A percentile compares a stretch with the other conserved stretches of the same genome.
phyloP scores from a whole-genome alignment of 768 basidiomycete species.

The Naematelia aurantialba region DNA sequence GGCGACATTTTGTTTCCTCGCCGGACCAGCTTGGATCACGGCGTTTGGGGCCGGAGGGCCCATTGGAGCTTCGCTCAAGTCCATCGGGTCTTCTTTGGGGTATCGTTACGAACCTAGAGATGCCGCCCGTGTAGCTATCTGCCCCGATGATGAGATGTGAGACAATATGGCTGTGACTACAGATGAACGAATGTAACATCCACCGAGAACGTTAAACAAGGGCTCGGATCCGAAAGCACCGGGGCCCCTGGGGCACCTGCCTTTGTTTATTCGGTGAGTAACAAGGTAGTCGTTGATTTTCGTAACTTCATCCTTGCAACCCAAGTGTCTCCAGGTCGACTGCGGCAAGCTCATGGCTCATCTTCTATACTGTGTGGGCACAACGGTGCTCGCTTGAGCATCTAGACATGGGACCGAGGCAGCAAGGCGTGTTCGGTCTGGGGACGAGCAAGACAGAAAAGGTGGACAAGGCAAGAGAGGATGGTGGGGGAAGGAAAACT shows the following conservation, averaged over 20 bases:
- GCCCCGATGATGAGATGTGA: too few relatives aligned
- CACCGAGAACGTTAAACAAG: too few relatives aligned
- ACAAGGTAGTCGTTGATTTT: not conserved
- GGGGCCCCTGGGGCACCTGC: not conserved
- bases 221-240: too few relatives aligned
- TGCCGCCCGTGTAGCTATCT: too few relatives aligned
- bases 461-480: too few relatives aligned
- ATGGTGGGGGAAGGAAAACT: not conserved
- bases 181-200: too few relatives aligned
- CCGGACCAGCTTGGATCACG: not conserved
- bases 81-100: not conserved
- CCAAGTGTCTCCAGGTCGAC: too few relatives aligned
- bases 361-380: too few relatives aligned
- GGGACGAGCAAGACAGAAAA: not conserved
- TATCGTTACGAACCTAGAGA: too few relatives aligned
- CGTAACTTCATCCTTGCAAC: too few relatives aligned
- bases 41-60: conserved; percentile 1
- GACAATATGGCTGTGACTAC: too few relatives aligned
- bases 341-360: too few relatives aligned
- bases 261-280: not conserved
- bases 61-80: not conserved
- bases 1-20: conserved; percentile 86
- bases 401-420: not conserved
- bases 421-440: not conserved
- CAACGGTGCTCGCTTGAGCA: not conserved